Evolutionary conservation across 2,329 filamentous ascomycete genomes (phyloP).

Genomic region (Hypoxylon sp.): DNA sequence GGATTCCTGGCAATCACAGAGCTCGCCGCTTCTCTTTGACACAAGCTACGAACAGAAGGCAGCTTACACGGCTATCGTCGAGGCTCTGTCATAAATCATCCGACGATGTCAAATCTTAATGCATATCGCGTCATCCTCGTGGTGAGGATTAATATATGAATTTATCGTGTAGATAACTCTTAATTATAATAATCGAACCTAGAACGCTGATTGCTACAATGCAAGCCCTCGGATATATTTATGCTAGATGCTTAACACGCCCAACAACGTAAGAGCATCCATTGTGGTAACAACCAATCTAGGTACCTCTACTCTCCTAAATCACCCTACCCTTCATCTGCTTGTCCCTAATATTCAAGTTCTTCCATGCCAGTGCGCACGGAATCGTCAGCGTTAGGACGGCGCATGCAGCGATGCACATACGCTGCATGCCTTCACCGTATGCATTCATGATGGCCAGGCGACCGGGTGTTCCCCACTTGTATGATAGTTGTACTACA

Average conservation of each 20-base stretch:
- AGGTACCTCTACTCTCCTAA: not conserved
- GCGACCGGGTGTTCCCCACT: slow-evolving; percentile 62
- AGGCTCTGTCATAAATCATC: slow-evolving; percentile 48
- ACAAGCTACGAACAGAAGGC: slow-evolving; percentile 66
- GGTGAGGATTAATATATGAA: too few species aligned
- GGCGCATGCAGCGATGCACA: slow-evolving; percentile 20
- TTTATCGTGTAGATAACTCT: too few species aligned
- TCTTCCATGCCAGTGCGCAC: slow-evolving; percentile 9
- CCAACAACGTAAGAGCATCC: not conserved
- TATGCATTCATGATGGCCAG: slow-evolving; percentile 70
- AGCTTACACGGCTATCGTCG: slow-evolving; percentile 64
- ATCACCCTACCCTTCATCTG: slow-evolving; percentile 21
- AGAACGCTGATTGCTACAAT: not conserved
- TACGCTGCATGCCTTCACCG: slow-evolving; percentile 46
- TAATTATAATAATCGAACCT: too few species aligned
- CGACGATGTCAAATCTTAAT: too few species aligned
- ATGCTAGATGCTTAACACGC: not conserved
- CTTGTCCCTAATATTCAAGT: slow-evolving; percentile 14
- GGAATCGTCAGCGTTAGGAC: slow-evolving; percentile 10
- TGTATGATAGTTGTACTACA: slow-evolving; percentile 64
- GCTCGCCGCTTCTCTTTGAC: slow-evolving; percentile 69
- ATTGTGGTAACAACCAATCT: not conserved
- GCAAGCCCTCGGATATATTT: not conserved
- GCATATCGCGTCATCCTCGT: too few species aligned
- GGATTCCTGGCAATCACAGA: slow-evolving; percentile 64